phyloP scores from a whole-genome alignment of 768 basidiomycete species.

The Boletus pseudopeckii region DNA sequence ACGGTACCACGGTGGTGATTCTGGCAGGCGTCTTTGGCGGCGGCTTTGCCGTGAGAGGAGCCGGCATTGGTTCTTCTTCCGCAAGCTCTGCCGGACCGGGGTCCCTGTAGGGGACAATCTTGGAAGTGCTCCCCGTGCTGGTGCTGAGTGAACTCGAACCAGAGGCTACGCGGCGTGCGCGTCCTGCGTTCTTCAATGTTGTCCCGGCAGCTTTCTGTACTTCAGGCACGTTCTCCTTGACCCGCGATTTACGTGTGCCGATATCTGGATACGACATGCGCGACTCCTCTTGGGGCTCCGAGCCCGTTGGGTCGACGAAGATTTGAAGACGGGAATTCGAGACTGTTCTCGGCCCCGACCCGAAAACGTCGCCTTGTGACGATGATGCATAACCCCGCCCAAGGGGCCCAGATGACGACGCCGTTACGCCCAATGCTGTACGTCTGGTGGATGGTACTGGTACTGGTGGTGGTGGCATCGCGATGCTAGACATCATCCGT shows the following conservation, averaged over 20 bases:
- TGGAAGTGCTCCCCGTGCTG: conserved; percentile 39
- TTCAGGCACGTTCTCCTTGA: conserved; percentile 77
- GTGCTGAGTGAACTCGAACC: conserved; percentile 18
- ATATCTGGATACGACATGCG: conserved; percentile 63
- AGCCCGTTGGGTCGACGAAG: conserved; percentile 68
- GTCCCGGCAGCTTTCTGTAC: conserved; percentile 66
- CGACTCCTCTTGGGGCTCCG: conserved; percentile 43
- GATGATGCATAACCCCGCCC: conserved; percentile 14
- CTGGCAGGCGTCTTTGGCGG: conserved; percentile 35
- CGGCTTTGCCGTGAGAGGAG: conserved; percentile 30
- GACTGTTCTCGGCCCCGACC: conserved; percentile 33
- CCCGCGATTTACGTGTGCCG: conserved; percentile 71
- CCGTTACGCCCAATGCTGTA: conserved; percentile 44
- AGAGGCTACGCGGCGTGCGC: conserved; percentile 50
- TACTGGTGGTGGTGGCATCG: conserved; percentile 35
- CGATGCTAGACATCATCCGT: conserved; percentile 69
- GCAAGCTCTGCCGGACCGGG: conserved; percentile 42
- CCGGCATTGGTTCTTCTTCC: conserved; percentile 27
- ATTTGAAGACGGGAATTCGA: conserved; percentile 62
- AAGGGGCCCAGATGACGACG: conserved; percentile 33
- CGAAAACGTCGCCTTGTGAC: conserved; percentile 29
- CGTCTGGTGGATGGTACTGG: conserved; percentile 39
- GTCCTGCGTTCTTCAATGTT: conserved; percentile 61
- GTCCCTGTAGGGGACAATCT: conserved; percentile 66
- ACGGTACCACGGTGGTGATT: conserved; percentile 35